Conservation (phyloP, 805 yeast species). For the Candida xyloterini region DNA sequence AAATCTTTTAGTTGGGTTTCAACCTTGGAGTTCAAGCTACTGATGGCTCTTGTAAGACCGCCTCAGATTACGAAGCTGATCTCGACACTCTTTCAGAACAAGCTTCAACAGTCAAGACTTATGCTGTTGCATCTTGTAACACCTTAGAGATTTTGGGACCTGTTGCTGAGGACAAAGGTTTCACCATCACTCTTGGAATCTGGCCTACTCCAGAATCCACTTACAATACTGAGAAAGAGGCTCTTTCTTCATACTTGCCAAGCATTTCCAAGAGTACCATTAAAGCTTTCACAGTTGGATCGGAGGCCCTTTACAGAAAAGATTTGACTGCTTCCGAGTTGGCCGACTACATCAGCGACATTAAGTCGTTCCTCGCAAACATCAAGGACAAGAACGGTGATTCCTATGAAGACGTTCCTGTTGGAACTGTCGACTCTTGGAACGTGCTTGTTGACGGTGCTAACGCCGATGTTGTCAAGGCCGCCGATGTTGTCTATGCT, state of each 20-base stretch:
- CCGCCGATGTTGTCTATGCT: slow-evolving; percentile 83
- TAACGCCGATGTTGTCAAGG: slow-evolving; percentile 65
- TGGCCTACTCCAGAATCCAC: slow-evolving; percentile 92
- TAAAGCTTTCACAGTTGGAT: slow-evolving; percentile 83
- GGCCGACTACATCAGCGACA: slow-evolving; percentile 60
- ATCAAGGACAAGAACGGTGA: slow-evolving; percentile 80
- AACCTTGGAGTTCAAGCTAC: slow-evolving; percentile 81
- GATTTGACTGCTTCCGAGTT: slow-evolving; percentile 76
- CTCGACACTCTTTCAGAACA: slow-evolving; percentile 55
- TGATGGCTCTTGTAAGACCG: slow-evolving; percentile 71
- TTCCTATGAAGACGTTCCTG: slow-evolving; percentile 66
- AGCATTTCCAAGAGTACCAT: slow-evolving; percentile 63
- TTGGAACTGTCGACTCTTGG: slow-evolving; percentile 97
- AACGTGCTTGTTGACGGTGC: slow-evolving; percentile 81
- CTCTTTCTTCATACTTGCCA: slow-evolving; percentile 71
- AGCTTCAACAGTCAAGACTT: slow-evolving; percentile 71
- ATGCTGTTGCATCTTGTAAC: slow-evolving; percentile 93
- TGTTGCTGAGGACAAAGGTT: slow-evolving; percentile 75
- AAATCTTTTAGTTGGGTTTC: slow-evolving; percentile 54
- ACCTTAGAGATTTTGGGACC: slow-evolving; percentile 83
- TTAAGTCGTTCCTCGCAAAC: slow-evolving; percentile 56
- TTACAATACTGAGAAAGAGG: slow-evolving; percentile 68
- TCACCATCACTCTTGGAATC: slow-evolving; percentile 76
- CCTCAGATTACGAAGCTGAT: slow-evolving; percentile 68
- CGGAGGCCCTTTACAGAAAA: slow-evolving; percentile 91